phyloP scores from a whole-genome alignment of 495 filamentous ascomycete genomes.

The Xylaria acuta region DNA sequence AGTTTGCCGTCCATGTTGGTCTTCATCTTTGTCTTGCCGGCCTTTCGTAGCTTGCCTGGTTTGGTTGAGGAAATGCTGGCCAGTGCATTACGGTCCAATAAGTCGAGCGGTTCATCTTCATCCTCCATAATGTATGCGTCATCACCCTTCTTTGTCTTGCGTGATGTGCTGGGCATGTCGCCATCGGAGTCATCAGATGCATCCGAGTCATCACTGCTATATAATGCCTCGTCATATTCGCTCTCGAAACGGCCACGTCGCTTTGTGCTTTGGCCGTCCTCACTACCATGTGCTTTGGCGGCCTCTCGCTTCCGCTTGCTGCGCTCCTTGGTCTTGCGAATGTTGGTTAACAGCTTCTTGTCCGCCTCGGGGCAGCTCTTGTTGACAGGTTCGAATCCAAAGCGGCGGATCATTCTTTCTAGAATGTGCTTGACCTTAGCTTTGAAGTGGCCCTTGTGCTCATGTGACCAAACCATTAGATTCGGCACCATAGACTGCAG shows the following conservation, averaged over 20 bases:
- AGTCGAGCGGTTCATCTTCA: slow-evolving; percentile 90
- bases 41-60: slow-evolving; percentile 67
- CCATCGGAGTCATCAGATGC: slow-evolving; percentile 67
- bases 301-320: slow-evolving; percentile 84
- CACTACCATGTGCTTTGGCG: slow-evolving; percentile 57
- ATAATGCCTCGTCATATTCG: slow-evolving; percentile 94
- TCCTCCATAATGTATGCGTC: slow-evolving; percentile 89
- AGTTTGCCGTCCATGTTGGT: slow-evolving; percentile 87
- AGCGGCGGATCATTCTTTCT: slow-evolving; percentile 88
- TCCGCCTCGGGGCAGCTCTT: slow-evolving; percentile 80
- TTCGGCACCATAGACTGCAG: slow-evolving; percentile 80
- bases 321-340: slow-evolving; percentile 89
- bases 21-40: slow-evolving; percentile 68
- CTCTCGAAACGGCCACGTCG: slow-evolving; percentile 74
- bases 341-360: slow-evolving; percentile 87
- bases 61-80: slow-evolving; percentile 93
- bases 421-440: slow-evolving; percentile 97
- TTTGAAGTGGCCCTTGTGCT: slow-evolving; percentile 94
- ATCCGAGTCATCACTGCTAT: slow-evolving; percentile 76
- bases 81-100: slow-evolving; percentile 85
- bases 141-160: slow-evolving; percentile 60
- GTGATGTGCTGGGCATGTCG: slow-evolving; percentile 60
- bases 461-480: slow-evolving; percentile 93
- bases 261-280: slow-evolving; percentile 53
- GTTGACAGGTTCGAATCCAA: slow-evolving; percentile 81